phyloP scores from a whole-genome alignment of 1,284 basidiomycete genomes.

The Boletus semigastroideus region DNA sequence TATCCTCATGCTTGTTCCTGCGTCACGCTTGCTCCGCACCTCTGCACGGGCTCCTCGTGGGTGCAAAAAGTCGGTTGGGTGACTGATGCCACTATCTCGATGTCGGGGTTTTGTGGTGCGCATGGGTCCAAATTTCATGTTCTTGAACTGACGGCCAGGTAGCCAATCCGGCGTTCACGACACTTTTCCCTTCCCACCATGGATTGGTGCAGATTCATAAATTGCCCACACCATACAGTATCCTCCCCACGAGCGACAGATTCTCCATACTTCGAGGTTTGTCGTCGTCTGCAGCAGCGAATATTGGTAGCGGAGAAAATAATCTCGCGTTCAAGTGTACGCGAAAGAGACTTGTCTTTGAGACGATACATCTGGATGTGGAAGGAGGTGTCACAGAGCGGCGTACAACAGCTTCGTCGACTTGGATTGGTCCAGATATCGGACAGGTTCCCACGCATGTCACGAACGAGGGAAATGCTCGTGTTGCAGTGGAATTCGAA shows the following conservation, averaged over 20 bases:
- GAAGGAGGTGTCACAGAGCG: conserved; percentile 91
- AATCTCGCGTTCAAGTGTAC: conserved; percentile 95
- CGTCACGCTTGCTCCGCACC: conserved; percentile 62
- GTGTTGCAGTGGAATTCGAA: conserved; percentile 30
- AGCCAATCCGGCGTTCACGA: conserved; percentile 68
- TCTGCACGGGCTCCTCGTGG: conserved; percentile 66
- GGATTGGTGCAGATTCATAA: conserved; percentile 77
- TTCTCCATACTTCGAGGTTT: conserved; percentile 78
- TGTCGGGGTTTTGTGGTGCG: conserved; percentile 81
- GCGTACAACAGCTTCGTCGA: conserved; percentile 59
- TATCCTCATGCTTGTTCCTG: conserved; percentile 63
- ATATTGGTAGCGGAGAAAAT: conserved; percentile 76
- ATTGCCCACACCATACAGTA: conserved; percentile 68
- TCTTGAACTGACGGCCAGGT: conserved; percentile 8
- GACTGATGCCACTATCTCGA: conserved; percentile 71
- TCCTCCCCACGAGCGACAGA: conserved; percentile 72
- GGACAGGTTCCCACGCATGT: conserved; percentile 16
- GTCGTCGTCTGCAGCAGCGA: conserved; percentile 48
- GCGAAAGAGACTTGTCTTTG: conserved; percentile 83
- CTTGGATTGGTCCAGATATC: conserved; percentile 25
- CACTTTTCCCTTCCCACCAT: conserved; percentile 79
- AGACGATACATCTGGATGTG: conserved; percentile 90
- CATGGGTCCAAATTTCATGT: conserved; percentile 13
- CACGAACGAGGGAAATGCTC: conserved; percentile 14
- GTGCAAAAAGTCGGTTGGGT: conserved; percentile 77